Base-by-base conservation (phyloP, 129 eudicot genomes). In the Artemisia tridentata region DNA sequence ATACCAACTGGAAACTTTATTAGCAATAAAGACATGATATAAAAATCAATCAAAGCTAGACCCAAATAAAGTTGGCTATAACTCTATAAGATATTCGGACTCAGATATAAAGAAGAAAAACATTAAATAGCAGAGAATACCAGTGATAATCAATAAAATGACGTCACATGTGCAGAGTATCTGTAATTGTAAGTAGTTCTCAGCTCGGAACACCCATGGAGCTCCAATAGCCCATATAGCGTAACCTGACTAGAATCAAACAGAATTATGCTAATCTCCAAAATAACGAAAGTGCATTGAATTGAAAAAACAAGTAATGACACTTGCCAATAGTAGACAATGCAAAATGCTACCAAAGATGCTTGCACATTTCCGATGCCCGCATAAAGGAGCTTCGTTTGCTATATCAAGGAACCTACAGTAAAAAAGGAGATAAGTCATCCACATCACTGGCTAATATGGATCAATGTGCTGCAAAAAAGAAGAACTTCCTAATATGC, bases 321-420 rank as follows among this genome's bases (percentile, higher is more conserved):
- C 63, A 87, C 97, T 90, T 95, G 83, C 99, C 97, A n/a, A 95
- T 77, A 90, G 75, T 51, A 90, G 23, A 81, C 96, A 85, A 65
- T 95, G 90, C 63, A 95, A 79, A 75, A 95, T 31, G 80, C 99
- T 95, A 65, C 97, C 96, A 60, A 82, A 0, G 12, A 95, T 84
- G 80, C 83, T 80, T 79, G 97, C 82, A n/a, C 83, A 88, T 84
- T 84, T 90, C 83, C 95, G 83, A 46, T 90, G 88, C 18, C 92
- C 97, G 84, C 75, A 83, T 68, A 86, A 79, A 64, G 99, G 99
- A 59, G 97, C 96, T 58, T 95, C 99, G 50, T 90, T 88, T 71
- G 88, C 84, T 82, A 90, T 74, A 82, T 95, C 99, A 58, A 95
- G 88, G 69, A 95, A 95, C 78, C 98, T 93, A 75, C 63, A 62